Base-by-base conservation (phyloP, 495 filamentous ascomycete genomes). In the Xylaria telfairii region DNA sequence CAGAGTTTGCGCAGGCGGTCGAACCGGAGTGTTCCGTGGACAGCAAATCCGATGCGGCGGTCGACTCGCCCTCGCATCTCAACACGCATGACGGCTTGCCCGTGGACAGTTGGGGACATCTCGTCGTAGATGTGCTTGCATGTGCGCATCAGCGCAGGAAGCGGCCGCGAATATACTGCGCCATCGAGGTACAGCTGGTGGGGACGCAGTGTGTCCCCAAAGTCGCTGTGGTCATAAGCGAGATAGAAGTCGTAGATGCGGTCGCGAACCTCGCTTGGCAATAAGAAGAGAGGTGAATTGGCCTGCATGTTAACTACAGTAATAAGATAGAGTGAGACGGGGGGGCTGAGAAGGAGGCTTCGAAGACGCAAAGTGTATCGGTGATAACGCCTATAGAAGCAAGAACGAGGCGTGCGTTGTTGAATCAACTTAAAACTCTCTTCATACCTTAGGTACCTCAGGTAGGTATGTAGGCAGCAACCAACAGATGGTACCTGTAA, bases 261-360 rank as follows among this genome's bases (percentile, higher is more conserved):
- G 26, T 78, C 77, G 17, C 75, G 77, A 42, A 80, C 59, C 51
- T 80, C 77, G 60, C 63, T 67, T 0, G 78, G 77, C 30, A 80
- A 69, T 21, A n/a, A 26, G 13, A 75, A 71, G 24, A 80, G 49
- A 15, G 66, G 60, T 21, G 75, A 74, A 37, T 71, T 21, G 21
- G 59, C 30, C 64, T 76, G 69, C 69, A 76, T 74, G 15, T 42
- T 44, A 26, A 19, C 32, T 42, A 24, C 7, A n/a, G n/a, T n/a
- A n/a, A n/a, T 24, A 26, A 44, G 59, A 34, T 4, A 57, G 39
- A 41, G 39, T 37, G 39, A 51, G 21, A 8, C 34, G 34, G 47
- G 10, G n/a, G 47, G 5, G 13, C 6, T 47, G 19, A 47, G 19
- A 47, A 47, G 1, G 5, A 21, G 44, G n/a, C 17, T 21, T 54